Base-by-base conservation (phyloP, 768 basidiomycete species). In the Cystofilobasidium bisporidii region DNA sequence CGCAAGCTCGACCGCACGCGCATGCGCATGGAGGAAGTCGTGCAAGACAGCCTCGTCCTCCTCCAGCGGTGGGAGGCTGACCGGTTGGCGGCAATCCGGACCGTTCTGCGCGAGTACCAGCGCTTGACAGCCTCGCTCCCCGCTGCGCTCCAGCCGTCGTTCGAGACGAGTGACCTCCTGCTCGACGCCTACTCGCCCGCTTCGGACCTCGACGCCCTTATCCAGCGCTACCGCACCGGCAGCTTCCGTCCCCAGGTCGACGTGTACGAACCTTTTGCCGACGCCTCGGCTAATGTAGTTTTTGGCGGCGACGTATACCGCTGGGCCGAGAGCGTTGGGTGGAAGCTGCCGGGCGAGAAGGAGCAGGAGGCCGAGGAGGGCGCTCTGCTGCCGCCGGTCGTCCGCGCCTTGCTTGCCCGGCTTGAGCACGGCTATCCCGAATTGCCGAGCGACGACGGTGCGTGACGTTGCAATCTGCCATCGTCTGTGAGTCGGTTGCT, bases 11-110 rank as follows among this genome's bases (percentile, higher is more conserved):
- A 69, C n/a, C 45, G 47, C 10, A 60, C 48, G 26, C n/a, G 68
- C 18, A 58, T 40, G 55, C 41, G 67, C 28, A 69, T 65, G 63
- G 68, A 69, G 28, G 68, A 69, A 30, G 50, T 64, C 28, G 56
- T 69, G 40, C 57, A 64, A 43, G 68, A 64, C 20, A 50, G 58
- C 1, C 40, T 69, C 15, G 57, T 40, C 47, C 36, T 40, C 36
- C 40, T 69, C 43, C 63, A 64, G 45, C 56, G 63, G 30, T 69
- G 68, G 68, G 68, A 69, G 38, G 48, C 41, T 11, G 68, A 69
- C 38, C 56, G 68, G n/a, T 48, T 69, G 11, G 47, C 38, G 33
- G 68, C 68, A 10, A 32, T 69, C 36, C 63, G 63, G 63, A 64
- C 68, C 26, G 67, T 69, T 26, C 63, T 69, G 40, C 40, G 22